Evolutionary conservation across 1,284 basidiomycete species (phyloP), one percentile per base, ranked within the genome.

Genomic region (Sanguinoderma infundibulare): DNA sequence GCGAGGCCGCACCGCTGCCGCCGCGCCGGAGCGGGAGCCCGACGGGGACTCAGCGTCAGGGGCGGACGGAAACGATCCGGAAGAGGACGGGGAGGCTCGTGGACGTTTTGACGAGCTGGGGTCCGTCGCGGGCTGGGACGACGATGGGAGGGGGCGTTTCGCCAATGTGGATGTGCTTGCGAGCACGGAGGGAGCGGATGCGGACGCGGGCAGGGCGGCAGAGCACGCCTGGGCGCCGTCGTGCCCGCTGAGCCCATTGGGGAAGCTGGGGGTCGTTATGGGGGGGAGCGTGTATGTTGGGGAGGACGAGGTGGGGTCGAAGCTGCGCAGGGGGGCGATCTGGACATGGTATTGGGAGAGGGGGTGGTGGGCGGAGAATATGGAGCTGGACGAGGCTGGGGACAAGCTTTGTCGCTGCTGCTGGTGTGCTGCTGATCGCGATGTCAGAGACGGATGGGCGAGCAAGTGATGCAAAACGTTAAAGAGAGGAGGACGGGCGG

Each of bases 51-150:
- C 57, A 44, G 57, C 55, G 32, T 59, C 57, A 32, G 63, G 44
- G 26, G 58, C 59, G 15, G 63, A 34, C 32, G 65, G 40, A 24
- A 53, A 55, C 0, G 61, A 40, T 55, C 63, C 52, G 22, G 60
- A 55, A n/a, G 62, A 57, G 35, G 67, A 57, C n/a, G 62, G 60
- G 26, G 72, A 63, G 44, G 61, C 60, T 5, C 66, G 66, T 49
- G 59, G 55, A 26, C 63, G 72, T 60, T 68, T 69, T 44, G 69
- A 67, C 59, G 67, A 66, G 59, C 59, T 64, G 38, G 68, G 60
- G 28, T 67, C 63, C 12, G 57, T 57, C 28, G 59, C 57, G 9
- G 66, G 53, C 42, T 63, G 63, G 5, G 63, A 52, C 2, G 60
- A 62, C 20, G 65, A 32, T 4, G 70, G 68, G 0, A 64, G 51